These are phyloP conservation scores for Juncus effusus DNA, from an alignment of 176 grass and related monocot species.

Conservation along the genomic window DNA sequence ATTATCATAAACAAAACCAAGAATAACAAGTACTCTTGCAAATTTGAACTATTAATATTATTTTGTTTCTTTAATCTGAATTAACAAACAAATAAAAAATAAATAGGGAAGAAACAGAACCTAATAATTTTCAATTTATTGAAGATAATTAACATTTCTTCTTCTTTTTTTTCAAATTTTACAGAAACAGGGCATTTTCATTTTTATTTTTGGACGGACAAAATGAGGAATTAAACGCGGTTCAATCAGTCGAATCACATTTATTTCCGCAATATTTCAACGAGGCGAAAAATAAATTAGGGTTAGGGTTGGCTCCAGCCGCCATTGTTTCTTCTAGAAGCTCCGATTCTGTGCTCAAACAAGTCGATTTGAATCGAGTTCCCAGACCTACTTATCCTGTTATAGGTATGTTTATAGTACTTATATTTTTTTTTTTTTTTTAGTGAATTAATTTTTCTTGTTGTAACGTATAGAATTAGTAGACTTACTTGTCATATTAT, in stretches of 20 bases:
- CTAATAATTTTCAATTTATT: too few relatives aligned
- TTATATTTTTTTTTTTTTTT: not conserved
- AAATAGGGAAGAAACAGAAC: too few relatives aligned
- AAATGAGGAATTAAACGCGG: conserved; percentile 61
- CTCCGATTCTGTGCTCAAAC: conserved; percentile 64
- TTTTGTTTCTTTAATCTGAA: too few relatives aligned
- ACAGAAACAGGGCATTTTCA: conserved; percentile 82
- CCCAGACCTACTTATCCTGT: conserved; percentile 53
- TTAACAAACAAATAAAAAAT: too few relatives aligned
- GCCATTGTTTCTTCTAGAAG: conserved; percentile 55
- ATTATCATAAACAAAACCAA: too few relatives aligned
- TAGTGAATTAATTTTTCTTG: not conserved
- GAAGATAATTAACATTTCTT: not conserved
- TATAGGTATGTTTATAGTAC: conserved; percentile 41
- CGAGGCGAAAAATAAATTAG: conserved; percentile 54
- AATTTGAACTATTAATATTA: too few relatives aligned
- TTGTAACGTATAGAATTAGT: too few relatives aligned
- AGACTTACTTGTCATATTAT: too few relatives aligned
- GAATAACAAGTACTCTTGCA: too few relatives aligned
- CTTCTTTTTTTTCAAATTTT: not conserved
- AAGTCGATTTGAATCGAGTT: conserved; percentile 57
- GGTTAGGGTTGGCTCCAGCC: conserved; percentile 79
- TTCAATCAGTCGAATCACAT: conserved; percentile 70
- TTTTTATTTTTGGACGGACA: conserved; percentile 70
- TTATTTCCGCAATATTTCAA: conserved; percentile 77